Evolutionary conservation across 495 filamentous ascomycete species (phyloP).

Genomic region (Penicillium coprophilum): DNA sequence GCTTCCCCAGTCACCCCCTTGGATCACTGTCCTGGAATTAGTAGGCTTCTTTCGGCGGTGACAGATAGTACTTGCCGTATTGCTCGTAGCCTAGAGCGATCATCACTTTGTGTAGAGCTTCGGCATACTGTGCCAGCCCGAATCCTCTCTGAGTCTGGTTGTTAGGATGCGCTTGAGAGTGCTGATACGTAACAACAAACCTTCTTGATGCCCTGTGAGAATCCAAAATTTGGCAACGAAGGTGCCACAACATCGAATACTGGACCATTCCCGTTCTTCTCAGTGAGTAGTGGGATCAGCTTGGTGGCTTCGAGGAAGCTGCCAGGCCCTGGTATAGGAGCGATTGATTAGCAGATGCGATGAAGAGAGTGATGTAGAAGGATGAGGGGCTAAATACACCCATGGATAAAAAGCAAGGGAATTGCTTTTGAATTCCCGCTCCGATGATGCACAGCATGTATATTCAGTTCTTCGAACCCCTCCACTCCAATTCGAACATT

Average conservation of each 20-base stretch:
- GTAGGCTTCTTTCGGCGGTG: neutral
- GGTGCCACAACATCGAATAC: slow-evolving; percentile 70
- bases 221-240: slow-evolving; percentile 72
- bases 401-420: slow-evolving; percentile 62
- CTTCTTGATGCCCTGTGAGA: slow-evolving; percentile 55
- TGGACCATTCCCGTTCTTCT: slow-evolving; percentile 41
- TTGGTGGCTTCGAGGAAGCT: slow-evolving; percentile 67
- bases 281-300: slow-evolving; percentile 57
- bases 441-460: slow-evolving; percentile 55
- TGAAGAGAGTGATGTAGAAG: neutral
- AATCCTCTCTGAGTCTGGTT: slow-evolving; percentile 38
- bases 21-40: slow-evolving; percentile 35
- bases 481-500: slow-evolving; percentile 33
- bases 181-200: slow-evolving; percentile 21
- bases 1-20: slow-evolving; percentile 54
- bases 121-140: slow-evolving; percentile 44
- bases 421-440: slow-evolving; percentile 50
- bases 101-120: slow-evolving; percentile 47
- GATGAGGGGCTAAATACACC: slow-evolving; percentile 40
- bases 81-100: slow-evolving; percentile 40
- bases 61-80: slow-evolving; percentile 34
- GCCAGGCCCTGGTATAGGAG: slow-evolving; percentile 55
- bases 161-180: slow-evolving; percentile 6
- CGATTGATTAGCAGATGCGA: slow-evolving; percentile 2
- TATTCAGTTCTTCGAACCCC: slow-evolving; percentile 45